Conservation (phyloP, 768 basidiomycete genomes). For the Pisolithus albus region DNA sequence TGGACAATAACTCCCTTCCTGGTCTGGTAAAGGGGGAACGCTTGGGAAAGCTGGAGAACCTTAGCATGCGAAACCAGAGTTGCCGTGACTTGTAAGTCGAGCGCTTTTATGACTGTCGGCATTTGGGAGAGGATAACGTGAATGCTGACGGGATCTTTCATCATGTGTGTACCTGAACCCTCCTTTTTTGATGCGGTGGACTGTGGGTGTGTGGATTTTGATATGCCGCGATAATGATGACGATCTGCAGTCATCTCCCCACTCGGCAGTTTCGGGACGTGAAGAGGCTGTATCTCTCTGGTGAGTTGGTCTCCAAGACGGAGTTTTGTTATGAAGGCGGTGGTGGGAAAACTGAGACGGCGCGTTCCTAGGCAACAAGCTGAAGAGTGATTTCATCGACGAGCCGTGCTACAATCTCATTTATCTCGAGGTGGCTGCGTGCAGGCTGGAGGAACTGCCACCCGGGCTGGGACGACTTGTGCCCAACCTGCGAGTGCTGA, state of each 20-base stretch:
- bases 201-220: conserved; percentile 3
- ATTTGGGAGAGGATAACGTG: conserved; percentile 14
- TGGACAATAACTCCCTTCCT: conserved; percentile 73
- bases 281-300: conserved; percentile 91
- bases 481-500: conserved; percentile 86
- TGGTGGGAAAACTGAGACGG: not conserved
- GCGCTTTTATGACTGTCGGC: not conserved
- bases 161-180: conserved; percentile 28
- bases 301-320: conserved; percentile 40
- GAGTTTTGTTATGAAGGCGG: conserved; percentile 14
- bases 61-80: conserved; percentile 87
- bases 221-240: conserved; percentile 23
- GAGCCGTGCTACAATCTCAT: conserved; percentile 83
- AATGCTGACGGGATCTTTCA: conserved; percentile 32
- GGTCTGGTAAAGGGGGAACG: conserved; percentile 47
- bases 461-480: conserved; percentile 51
- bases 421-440: conserved; percentile 88
- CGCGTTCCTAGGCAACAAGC: conserved; percentile 56
- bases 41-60: conserved; percentile 73
- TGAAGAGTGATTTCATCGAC: conserved; percentile 51
- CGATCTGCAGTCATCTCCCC: conserved; percentile 35
- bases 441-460: conserved; percentile 75
- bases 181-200: not conserved
- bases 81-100: conserved; percentile 64
- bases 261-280: conserved; percentile 79